Evolutionary conservation across 2,329 filamentous ascomycete genomes (phyloP), one percentile per base, ranked within the genome.

Genomic region (Calycina herbarum): DNA sequence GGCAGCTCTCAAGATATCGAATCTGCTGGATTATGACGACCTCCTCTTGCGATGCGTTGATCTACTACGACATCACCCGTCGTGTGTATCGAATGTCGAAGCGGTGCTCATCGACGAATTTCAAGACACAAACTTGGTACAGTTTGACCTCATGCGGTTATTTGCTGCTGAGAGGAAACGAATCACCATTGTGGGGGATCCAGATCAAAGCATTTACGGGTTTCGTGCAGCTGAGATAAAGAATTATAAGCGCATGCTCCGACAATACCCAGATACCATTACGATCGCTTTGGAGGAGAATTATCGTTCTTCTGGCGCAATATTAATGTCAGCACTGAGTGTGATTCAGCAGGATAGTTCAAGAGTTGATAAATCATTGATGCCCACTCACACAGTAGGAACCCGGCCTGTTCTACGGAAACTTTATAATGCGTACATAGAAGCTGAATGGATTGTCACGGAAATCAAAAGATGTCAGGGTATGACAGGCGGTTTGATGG

Each of bases 181-280:
- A n/a, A 94, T 98, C 71, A 98, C 94, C 0, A 92, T 97, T 66
- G 95, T 99, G 4, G 95, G 94, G 40, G 94, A 99, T 75, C 94
- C 95, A 0, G 95, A 99, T 76, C 94, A 99, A 78, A 97, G 94
- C 76, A 99, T 99, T 65, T 99, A 98, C 76, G 92, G 94, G 24
- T 99, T 96, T 83, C 89, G 94, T 24, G 94, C 93, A 7, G 94
- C 95, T 10, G 94, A 99, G 77, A 92, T 94, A 71, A 90, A 90
- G 75, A 99, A 98, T 73, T 82, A 98, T 59, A 86, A 86, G 69
- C 87, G 91, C 2, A 88, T 99, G 82, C 85, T 93, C 62, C 81
- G 82, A 54, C 88, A 92, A 66, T 97, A 91, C 74, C 89, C 89
- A 0, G 85, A 90, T 31, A 95, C 93, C 0, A 85, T 93, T 4